Evolutionary conservation across 768 basidiomycete genomes (phyloP).

Genomic region (Suillus cothurnatus): DNA sequence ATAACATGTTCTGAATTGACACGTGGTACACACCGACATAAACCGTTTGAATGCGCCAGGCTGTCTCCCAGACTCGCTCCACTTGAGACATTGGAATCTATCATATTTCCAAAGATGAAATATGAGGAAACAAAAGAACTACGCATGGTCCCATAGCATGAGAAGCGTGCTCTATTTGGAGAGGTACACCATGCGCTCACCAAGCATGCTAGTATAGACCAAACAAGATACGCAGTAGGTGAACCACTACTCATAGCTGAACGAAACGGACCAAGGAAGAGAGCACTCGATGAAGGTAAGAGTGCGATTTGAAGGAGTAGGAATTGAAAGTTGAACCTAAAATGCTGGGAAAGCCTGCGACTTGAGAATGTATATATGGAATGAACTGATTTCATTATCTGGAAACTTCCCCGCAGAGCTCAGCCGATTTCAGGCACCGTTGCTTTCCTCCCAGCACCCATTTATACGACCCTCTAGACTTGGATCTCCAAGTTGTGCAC

Average conservation of each 20-base stretch:
- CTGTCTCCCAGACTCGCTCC: constrained; percentile 69
- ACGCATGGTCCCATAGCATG: constrained; percentile 10
- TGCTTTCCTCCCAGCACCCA: background rate
- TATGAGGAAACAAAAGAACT: constrained; percentile 72
- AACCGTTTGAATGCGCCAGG: constrained; percentile 86
- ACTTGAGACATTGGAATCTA: constrained; percentile 70
- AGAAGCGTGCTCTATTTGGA: background rate
- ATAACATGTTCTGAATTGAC: background rate
- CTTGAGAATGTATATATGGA: constrained; percentile 8
- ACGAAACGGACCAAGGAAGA: constrained; percentile 2
- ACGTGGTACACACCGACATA: constrained; percentile 71
- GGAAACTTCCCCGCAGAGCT: constrained; percentile 26
- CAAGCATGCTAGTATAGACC: constrained; percentile 69
- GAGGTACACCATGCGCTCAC: constrained; percentile 43
- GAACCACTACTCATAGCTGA: constrained; percentile 70
- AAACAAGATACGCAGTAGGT: constrained; percentile 72
- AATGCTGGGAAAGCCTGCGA: constrained; percentile 5
- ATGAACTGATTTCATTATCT: constrained; percentile 16
- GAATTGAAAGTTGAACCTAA: background rate
- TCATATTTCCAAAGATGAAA: constrained; percentile 84
- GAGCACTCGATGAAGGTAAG: background rate
- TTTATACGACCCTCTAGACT: background rate
- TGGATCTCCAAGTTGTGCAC: background rate
- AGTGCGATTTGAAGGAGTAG: constrained; percentile 3
- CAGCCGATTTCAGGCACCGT: constrained; percentile 6